Evolutionary conservation across 1,284 basidiomycete species (phyloP), one percentile per base, ranked within the genome.

Genomic region (Baeospora myosura): DNA sequence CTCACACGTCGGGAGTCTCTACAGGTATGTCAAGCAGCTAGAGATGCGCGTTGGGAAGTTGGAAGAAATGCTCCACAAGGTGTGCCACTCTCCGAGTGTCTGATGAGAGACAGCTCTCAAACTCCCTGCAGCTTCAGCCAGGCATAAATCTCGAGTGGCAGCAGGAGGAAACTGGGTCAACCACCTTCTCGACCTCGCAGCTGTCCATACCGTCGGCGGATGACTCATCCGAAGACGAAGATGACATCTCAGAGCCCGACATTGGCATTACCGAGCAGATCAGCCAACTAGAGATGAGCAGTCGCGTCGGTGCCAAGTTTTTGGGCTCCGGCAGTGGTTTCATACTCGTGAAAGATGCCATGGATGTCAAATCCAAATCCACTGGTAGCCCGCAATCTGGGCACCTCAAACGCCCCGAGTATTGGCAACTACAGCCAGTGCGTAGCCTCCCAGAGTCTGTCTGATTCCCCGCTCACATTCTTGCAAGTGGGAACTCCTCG

Each of bases 401-500:
- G 12, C 16, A 12, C 28, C 28, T 3, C 12, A 30, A 30, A 12
- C 28, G 28, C 28, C 3, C 28, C 16, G 12, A 30, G 5, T 30
- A 30, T 16, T 30, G 28, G 28, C 12, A 30, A 12, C 12, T 30
- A 16, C 28, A 30, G 12, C 28, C 28, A 5, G 28, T 30, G 16
- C 5, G 28, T 30, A n/a, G n/a, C n/a, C 28, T 30, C 28, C 16
- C 28, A 5, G 12, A 2, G 12, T 30, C 16, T n/a, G n/a, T n/a
- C n/a, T n/a, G n/a, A n/a, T n/a, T n/a, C n/a, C n/a, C n/a, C n/a
- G n/a, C n/a, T n/a, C n/a, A n/a, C n/a, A 5, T 16, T 4, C 28
- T 30, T 28, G 4, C 26, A n/a, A 66, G 63, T 64, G 64, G 62
- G 65, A 64, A 45, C 34, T 44, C 23, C 43, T 36, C 10, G 35